Conservation (phyloP, 1,139 yeast species). For the Chernovozyma sophiae-reginae region DNA sequence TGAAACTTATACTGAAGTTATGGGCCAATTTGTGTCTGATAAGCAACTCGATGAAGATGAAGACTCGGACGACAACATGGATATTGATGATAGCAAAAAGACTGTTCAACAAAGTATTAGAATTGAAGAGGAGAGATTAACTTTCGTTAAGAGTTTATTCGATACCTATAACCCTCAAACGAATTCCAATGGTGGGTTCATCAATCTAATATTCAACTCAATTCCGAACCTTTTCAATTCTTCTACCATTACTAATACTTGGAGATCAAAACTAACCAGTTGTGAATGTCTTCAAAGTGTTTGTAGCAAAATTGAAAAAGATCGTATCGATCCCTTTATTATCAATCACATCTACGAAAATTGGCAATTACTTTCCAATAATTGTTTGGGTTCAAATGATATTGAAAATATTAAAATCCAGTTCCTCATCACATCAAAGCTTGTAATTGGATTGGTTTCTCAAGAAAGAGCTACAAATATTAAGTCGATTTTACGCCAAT, state of each 20-base stretch:
- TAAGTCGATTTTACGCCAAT: constrained; percentile 20
- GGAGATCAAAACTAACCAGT: constrained; percentile 53
- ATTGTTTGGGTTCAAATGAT: constrained; percentile 41
- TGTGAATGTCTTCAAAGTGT: constrained; percentile 33
- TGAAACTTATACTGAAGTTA: constrained; percentile 34
- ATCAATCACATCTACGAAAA: constrained; percentile 6
- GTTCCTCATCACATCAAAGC: constrained; percentile 27
- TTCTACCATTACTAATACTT: constrained; percentile 40
- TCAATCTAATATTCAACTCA: constrained; percentile 21
- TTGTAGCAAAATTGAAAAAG: constrained; percentile 10
- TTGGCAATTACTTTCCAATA: constrained; percentile 22
- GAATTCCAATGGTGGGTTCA: constrained; percentile 16
- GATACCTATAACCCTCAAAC: constrained; percentile 24
- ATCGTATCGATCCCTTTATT: background rate
- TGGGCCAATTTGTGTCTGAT: constrained; percentile 31
- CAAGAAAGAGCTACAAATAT: constrained; percentile 12
- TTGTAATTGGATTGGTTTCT: constrained; percentile 12
- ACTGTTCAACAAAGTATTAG: constrained; percentile 26
- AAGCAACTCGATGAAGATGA: constrained; percentile 24
- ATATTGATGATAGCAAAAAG: constrained; percentile 20
- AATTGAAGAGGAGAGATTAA: constrained; percentile 35
- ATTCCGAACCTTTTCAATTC: constrained; percentile 22
- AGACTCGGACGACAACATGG: constrained; percentile 26
- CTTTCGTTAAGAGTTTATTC: constrained; percentile 28
- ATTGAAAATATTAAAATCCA: constrained; percentile 65